Evolutionary conservation across 768 basidiomycete genomes (phyloP).

Genomic region (Xerocomellus intermedius): DNA sequence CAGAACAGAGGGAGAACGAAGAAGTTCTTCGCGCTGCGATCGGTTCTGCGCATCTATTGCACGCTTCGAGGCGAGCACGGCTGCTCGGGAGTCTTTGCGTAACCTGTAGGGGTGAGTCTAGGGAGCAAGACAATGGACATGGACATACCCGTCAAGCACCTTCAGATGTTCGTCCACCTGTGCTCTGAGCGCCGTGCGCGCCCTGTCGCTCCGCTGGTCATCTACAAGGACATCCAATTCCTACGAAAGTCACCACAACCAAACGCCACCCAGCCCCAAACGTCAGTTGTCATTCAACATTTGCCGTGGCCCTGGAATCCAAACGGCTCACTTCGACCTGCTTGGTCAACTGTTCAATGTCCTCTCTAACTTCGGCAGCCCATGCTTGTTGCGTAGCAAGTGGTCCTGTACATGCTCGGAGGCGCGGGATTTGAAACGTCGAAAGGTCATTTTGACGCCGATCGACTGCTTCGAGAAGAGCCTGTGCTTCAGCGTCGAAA

Average conservation of each 20-base stretch:
- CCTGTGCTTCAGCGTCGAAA: conserved; percentile 49
- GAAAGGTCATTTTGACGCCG: conserved; percentile 62
- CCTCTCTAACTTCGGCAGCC: conserved; percentile 73
- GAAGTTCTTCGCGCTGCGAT: conserved; percentile 68
- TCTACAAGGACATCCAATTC: conserved; percentile 67
- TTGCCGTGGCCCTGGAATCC: background rate
- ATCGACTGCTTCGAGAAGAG: conserved; percentile 50
- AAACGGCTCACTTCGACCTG: conserved; percentile 63
- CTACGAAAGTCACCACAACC: conserved; percentile 35
- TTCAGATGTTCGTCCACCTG: conserved; percentile 50
- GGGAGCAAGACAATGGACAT: background rate
- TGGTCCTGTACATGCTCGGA: conserved; percentile 68
- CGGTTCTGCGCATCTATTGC: conserved; percentile 59
- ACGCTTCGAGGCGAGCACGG: conserved; percentile 71
- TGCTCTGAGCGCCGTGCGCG: conserved; percentile 44
- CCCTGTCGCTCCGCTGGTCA: conserved; percentile 63
- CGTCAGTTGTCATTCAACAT: background rate
- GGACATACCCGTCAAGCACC: conserved; percentile 51
- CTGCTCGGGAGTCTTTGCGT: conserved; percentile 61
- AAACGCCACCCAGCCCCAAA: background rate
- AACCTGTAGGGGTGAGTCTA: conserved; percentile 39
- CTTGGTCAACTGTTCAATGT: conserved; percentile 57
- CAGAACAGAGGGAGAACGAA: conserved; percentile 48
- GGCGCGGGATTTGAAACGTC: conserved; percentile 71
- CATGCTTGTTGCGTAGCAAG: conserved; percentile 68